Base-by-base conservation (phyloP, 2,329 filamentous ascomycete genomes). In the Ciborinia camelliae region DNA sequence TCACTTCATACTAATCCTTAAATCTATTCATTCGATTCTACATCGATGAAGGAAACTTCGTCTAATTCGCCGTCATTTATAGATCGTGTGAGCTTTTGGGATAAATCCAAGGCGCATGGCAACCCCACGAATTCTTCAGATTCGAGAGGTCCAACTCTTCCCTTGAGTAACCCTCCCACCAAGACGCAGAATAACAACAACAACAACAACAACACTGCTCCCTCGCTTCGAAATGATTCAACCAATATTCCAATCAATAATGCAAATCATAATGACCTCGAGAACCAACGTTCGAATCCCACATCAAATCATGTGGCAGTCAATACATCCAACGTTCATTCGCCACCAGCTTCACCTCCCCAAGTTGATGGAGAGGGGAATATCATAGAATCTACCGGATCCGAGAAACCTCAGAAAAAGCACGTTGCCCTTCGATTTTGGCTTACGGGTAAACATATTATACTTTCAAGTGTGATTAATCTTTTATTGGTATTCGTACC, bases 381-480 rank as follows among this genome's bases (percentile, higher is more conserved):
- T 86, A 73, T 86, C 82, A 62, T 87, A 84, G 77, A 74, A 41
- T n/a, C 62, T 26, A 35, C n/a, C 9, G 50, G 62, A 7, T 58
- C 66, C 37, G 71, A 76, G 32, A 69, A 68, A 37, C 64, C 65
- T 10, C 63, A 67, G 41, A 69, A 71, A 57, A 71, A 73, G 26
- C 72, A 74, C 70, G 64, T 75, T 57, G 66, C 67, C 26, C 39
- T 63, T 65, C 69, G 73, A 62, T 75, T 76, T 67, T 74, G 68
- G 68, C 64, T 69, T 18, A 75, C 78, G 28, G 77, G 81, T 69
- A 82, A 81, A 81, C 82, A 79, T 74, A 86, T 86, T 72, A 72
- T 93, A 68, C 82, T 87, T 51, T 86, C 90, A 74, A 92, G 87
- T 79, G 92, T 88, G 84, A 80, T 94, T 79, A 94, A 95, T 75